Evolutionary conservation across 441 rosid genomes (phyloP), one percentile per base, ranked within the genome.

Genomic region (Manihot esculenta): DNA sequence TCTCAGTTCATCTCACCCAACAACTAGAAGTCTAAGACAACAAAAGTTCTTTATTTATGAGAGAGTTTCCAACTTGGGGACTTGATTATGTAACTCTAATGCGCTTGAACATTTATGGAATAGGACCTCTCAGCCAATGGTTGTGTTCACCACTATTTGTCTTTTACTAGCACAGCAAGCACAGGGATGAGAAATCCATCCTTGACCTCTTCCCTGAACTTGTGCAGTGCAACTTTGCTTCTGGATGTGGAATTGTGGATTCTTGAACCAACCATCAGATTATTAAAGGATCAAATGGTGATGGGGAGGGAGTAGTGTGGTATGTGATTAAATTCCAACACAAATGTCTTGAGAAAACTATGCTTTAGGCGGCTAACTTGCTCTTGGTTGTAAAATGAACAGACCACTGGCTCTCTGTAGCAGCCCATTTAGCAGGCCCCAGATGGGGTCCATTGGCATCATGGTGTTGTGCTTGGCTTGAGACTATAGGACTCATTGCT

Each of bases 381-480:
- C 12, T 26, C 2, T 68, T 50, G 57, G 42, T 47, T 71, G 21
- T 10, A 17, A 45, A 64, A 53, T 61, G 14, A 33, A 74, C 60
- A 87, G 89, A 87, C 91, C 6, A 85, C 89, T 0, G 91, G 91
- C 33, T 84, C 89, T 14, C 89, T 87, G 8, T 87, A 87, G 85
- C 89, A 41, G 89, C 91, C n/a, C 89, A 85, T 77, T 72, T 85
- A 60, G 84, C 89, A 27, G 88, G 91, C 30, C 89, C 89, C 8
- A 82, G 47, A 69, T 85, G 85, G 88, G 92, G 88, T 24, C 89
- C 91, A 11, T 78, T 87, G 53, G 84, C 91, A 62, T 87, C 89
- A 10, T 87, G 91, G 91, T 83, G 85, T 21, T 85, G 89, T 57
- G 89, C 87, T 53, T 87, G 91, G 91, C 87, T 87, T 12, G 88